Evolutionary conservation across 2,329 filamentous ascomycete genomes (phyloP).

Genomic region (Claviceps capensis): DNA sequence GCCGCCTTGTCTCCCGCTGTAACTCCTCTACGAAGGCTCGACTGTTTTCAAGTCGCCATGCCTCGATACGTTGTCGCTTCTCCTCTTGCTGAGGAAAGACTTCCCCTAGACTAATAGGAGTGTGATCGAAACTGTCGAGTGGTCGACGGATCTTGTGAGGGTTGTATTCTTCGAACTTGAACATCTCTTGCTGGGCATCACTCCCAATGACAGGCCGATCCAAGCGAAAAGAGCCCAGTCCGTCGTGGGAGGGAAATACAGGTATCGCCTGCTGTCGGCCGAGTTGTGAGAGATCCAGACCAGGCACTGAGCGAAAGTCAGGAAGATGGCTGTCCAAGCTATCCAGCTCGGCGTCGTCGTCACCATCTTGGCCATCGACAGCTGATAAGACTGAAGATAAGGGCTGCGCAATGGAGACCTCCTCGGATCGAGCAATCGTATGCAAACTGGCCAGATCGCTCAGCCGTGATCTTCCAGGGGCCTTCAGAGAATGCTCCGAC

Average conservation of each 20-base stretch:
- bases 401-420: conserved; percentile 29
- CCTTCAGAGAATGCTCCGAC: conserved; percentile 48
- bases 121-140: conserved; percentile 38
- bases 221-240: conserved; percentile 70
- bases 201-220: conserved; percentile 37
- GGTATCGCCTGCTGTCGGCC: conserved; percentile 44
- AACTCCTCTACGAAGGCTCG: conserved; percentile 76
- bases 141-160: conserved; percentile 48
- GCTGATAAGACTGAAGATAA: conserved; percentile 22
- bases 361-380: conserved; percentile 25
- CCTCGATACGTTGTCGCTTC: conserved; percentile 71
- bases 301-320: conserved; percentile 59
- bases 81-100: conserved; percentile 52
- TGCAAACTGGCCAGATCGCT: conserved; percentile 74
- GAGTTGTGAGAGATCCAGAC: conserved; percentile 12
- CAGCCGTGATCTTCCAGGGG: conserved; percentile 55
- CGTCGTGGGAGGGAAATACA: conserved; percentile 84
- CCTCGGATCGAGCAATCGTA: conserved; percentile 48
- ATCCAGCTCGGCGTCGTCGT: conserved; percentile 72
- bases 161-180: conserved; percentile 79
- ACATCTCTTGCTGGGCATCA: conserved; percentile 69
- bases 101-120: conserved; percentile 36
- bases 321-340: conserved; percentile 86
- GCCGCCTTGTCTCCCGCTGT: conserved; percentile 64
- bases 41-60: conserved; percentile 87